A percentile compares a stretch with the other conserved stretches of the same genome.
Conservation (phyloP, 2,329 filamentous ascomycete genomes). For the Aspergillus novoparasiticus region DNA sequence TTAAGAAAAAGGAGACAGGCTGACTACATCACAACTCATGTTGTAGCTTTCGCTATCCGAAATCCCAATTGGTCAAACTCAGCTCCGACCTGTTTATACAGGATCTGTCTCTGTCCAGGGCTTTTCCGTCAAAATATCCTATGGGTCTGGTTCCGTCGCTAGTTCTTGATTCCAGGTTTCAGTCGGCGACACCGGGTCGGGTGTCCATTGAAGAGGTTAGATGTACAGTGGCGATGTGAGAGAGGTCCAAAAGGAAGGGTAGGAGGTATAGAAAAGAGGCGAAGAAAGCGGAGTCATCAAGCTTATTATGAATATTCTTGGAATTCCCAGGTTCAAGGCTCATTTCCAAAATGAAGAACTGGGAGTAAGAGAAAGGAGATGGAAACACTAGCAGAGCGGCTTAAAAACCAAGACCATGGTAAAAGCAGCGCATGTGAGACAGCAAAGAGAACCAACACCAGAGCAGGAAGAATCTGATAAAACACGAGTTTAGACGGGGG, state of each 20-base stretch:
- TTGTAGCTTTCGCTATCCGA: neutral
- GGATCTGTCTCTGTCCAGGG: neutral
- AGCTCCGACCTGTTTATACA: neutral
- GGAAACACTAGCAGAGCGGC: constrained; percentile 2
- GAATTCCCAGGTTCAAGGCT: constrained; percentile 1
- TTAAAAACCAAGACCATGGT: constrained; percentile 1
- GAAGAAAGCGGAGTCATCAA: neutral
- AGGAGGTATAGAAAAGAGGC: neutral
- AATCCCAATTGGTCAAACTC: neutral
- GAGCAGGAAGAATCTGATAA: constrained; percentile 7
- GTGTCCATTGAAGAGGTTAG: neutral
- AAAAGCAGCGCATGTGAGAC: constrained; percentile 3
- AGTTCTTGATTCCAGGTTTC: neutral
- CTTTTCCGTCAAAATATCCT: neutral
- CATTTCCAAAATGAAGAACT: constrained; percentile 3
- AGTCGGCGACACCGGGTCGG: neutral
- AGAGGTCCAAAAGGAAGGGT: neutral
- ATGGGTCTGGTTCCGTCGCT: neutral
- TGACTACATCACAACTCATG: neutral
- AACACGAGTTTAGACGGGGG: constrained; percentile 9
- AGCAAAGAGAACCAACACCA: neutral
- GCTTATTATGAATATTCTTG: neutral
- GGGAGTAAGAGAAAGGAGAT: neutral
- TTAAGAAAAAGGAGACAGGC: neutral
- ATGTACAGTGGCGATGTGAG: constrained; percentile 1